These are phyloP conservation scores for Rhododendron mucronatum DNA, from an alignment of 148 eudicot species.

Conservation along the genomic window DNA sequence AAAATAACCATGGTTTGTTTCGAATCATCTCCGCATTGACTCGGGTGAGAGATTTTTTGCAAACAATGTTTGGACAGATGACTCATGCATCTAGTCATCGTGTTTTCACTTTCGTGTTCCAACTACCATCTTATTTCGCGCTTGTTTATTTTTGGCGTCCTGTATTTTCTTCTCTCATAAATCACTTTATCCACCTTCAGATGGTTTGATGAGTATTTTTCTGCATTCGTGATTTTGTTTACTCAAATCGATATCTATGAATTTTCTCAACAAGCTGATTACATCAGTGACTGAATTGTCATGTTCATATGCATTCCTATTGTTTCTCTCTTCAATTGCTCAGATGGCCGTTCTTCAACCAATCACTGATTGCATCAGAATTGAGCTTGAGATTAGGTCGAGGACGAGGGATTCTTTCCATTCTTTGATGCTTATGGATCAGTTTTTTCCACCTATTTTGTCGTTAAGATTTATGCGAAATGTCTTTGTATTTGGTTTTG, in stretches of 20 bases:
- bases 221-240: background rate
- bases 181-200: background rate
- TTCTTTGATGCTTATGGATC: no score
- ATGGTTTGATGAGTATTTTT: background rate
- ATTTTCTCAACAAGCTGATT: background rate
- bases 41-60: background rate
- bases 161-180: no score
- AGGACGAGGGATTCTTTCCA: no score
- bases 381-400: no score
- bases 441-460: no score
- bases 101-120: background rate
- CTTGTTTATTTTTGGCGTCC: background rate
- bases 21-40: background rate
- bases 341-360: no score
- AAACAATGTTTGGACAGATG: background rate
- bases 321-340: no score
- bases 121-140: background rate
- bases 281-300: background rate
- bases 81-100: background rate
- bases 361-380: no score
- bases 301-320: background rate
- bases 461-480: no score
- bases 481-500: no score
- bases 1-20: background rate
- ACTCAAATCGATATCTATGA: no score